phyloP scores from a whole-genome alignment of 2,329 filamentous ascomycete genomes.

The Talaromyces sp. region DNA sequence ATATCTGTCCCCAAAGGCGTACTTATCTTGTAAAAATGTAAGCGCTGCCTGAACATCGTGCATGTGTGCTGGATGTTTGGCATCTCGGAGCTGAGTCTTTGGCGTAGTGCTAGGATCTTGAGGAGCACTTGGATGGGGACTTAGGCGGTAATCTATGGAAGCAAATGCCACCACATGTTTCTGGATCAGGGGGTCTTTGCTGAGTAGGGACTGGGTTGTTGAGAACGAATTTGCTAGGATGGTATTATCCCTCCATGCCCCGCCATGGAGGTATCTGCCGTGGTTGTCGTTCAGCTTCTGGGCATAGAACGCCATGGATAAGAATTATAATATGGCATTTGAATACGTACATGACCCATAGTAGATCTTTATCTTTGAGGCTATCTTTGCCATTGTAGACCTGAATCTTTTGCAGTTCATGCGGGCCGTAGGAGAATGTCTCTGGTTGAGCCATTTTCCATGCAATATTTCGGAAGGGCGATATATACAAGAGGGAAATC shows the following conservation, averaged over 20 bases:
- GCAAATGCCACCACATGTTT: constrained; percentile 37
- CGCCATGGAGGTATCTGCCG: constrained; percentile 44
- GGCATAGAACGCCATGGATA: background rate
- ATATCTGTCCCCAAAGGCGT: constrained; percentile 36
- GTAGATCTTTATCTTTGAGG: constrained; percentile 17
- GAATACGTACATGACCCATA: constrained; percentile 39
- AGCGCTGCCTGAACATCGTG: constrained; percentile 39
- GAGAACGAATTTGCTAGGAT: constrained; percentile 34
- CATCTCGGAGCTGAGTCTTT: constrained; percentile 27
- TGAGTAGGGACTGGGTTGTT: constrained; percentile 31
- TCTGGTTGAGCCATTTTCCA: constrained; percentile 6
- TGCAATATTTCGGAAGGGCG: background rate
- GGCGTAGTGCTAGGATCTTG: constrained; percentile 30
- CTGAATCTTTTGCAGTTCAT: constrained; percentile 31
- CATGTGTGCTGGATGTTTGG: constrained; percentile 44
- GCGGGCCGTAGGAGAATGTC: constrained; percentile 20
- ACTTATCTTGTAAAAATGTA: constrained; percentile 37
- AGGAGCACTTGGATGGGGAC: constrained; percentile 37
- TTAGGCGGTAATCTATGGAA: constrained; percentile 45
- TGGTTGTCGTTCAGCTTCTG: background rate
- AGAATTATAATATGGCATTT: background rate
- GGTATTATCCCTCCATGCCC: constrained; percentile 46
- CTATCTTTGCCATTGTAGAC: constrained; percentile 23
- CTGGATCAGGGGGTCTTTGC: constrained; percentile 18
- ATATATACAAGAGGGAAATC: background rate